These are phyloP conservation scores for Cryptosporidium ubiquitum DNA, from an alignment of 169 alveolate species.

Conservation along the genomic window DNA sequence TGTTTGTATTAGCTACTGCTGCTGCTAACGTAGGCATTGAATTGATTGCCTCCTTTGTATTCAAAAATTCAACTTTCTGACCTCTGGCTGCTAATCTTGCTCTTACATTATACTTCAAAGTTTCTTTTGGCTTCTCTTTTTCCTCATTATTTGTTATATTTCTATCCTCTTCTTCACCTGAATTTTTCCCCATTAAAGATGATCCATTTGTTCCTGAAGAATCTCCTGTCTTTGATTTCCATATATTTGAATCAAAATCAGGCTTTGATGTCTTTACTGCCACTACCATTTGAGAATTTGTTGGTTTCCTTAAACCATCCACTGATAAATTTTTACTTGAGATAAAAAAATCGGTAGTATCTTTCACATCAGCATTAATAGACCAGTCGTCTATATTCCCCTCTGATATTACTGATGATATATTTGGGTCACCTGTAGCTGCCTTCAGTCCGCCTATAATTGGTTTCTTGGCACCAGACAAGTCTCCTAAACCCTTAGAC, in stretches of 20 bases:
- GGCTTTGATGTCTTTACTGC: slow-evolving; percentile 70
- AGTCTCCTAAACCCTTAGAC: slow-evolving; percentile 53
- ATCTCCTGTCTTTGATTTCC: slow-evolving; percentile 62
- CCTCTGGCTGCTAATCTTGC: slow-evolving; percentile 75
- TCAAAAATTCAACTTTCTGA: slow-evolving; percentile 47
- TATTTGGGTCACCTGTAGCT: slow-evolving; percentile 17
- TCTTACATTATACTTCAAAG: slow-evolving; percentile 60
- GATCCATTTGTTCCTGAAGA: not conserved
- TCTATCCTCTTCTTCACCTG: not conserved
- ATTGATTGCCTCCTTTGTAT: slow-evolving; percentile 41
- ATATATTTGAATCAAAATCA: slow-evolving; percentile 70
- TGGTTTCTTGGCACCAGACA: not conserved
- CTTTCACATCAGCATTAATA: slow-evolving; percentile 25
- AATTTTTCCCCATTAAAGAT: not conserved
- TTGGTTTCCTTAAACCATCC: slow-evolving; percentile 23
- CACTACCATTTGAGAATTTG: slow-evolving; percentile 53
- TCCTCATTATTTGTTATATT: not conserved
- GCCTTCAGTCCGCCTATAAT: slow-evolving; percentile 35
- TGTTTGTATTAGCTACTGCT: slow-evolving; percentile 42
- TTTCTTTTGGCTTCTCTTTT: slow-evolving; percentile 33
- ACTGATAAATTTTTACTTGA: not conserved
- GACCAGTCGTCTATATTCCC: slow-evolving; percentile 68
- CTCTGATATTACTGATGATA: slow-evolving; percentile 36
- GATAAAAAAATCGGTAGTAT: slow-evolving; percentile 25
- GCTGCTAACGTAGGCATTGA: slow-evolving; percentile 75